Percentiles rank a stretch among this genome's conserved stretches.
phyloP scores from a whole-genome alignment of 163 green algal species.

The Scenedesmus sp. region DNA sequence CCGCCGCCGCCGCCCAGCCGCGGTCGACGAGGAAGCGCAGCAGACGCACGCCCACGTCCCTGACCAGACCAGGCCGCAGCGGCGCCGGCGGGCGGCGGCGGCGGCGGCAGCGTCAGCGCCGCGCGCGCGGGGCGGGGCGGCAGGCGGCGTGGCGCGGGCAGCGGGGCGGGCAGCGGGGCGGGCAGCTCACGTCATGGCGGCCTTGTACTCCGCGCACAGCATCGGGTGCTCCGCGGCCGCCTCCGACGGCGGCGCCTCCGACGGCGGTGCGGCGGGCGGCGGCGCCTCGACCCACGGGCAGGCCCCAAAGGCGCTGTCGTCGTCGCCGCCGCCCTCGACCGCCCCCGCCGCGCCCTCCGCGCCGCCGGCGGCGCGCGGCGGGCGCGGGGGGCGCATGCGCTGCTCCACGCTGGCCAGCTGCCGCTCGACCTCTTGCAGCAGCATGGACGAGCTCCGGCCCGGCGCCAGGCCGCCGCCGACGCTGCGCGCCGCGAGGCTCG shows the following conservation, averaged over 20 bases:
- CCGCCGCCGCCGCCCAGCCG: not conserved
- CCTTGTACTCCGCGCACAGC: slow-evolving; percentile 6
- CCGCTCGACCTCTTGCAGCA: too few species aligned
- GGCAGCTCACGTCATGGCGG: slow-evolving; percentile 14
- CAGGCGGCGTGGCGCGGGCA: not conserved
- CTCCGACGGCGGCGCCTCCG: not conserved
- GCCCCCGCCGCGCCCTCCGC: not conserved
- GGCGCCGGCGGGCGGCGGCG: not conserved
- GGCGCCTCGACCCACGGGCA: too few species aligned
- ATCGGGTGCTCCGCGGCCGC: not conserved
- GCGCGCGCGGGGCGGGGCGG: not conserved
- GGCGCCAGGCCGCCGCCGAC: too few species aligned
- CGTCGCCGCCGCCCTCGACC: not conserved
- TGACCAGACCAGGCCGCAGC: not conserved
- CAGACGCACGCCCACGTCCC: slow-evolving; percentile 27
- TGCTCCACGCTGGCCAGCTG: too few species aligned
- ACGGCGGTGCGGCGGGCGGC: too few species aligned
- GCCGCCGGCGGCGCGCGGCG: too few species aligned
- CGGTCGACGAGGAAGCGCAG: slow-evolving; percentile 10
- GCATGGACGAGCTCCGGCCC: too few species aligned
- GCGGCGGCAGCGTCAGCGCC: not conserved
- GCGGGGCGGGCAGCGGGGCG: not conserved
- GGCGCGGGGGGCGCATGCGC: too few species aligned
- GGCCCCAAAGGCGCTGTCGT: not conserved
- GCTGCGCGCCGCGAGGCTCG: too few species aligned